A percentile compares a stretch with the other conserved stretches of the same genome.
Conservation (phyloP, 495 filamentous ascomycete species). For the Trichoderma virens region DNA sequence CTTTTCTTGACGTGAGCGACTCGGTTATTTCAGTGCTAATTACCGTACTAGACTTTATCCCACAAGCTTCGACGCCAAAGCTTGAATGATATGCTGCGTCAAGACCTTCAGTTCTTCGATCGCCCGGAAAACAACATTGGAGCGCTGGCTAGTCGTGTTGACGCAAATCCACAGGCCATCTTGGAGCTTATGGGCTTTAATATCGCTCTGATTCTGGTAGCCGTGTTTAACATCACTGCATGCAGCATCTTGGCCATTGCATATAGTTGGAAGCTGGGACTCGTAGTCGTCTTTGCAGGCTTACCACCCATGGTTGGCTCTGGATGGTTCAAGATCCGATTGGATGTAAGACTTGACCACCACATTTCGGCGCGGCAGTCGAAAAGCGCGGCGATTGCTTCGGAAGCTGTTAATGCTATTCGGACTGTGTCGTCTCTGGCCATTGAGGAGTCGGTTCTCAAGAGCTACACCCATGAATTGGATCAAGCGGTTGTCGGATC, state of each 20-base stretch:
- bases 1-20: slow-evolving; percentile 21
- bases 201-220: slow-evolving; percentile 22
- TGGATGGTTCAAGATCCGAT: slow-evolving; percentile 27
- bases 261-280: slow-evolving; percentile 36
- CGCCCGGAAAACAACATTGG: slow-evolving; percentile 41
- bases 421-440: slow-evolving; percentile 47
- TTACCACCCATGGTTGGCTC: slow-evolving; percentile 24
- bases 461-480: slow-evolving; percentile 15
- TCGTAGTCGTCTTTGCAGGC: slow-evolving; percentile 26
- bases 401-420: slow-evolving; percentile 47
- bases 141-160: slow-evolving; percentile 40
- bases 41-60: slow-evolving; percentile 21
- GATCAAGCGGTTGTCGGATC: slow-evolving; percentile 18
- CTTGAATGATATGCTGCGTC: slow-evolving; percentile 30
- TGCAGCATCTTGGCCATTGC: slow-evolving; percentile 27
- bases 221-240: slow-evolving; percentile 22
- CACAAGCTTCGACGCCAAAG: slow-evolving; percentile 8
- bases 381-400: slow-evolving; percentile 29
- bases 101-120: slow-evolving; percentile 46
- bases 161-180: slow-evolving; percentile 40
- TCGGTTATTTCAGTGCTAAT: not conserved
- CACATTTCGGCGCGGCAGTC: slow-evolving; percentile 18
- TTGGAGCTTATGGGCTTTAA: slow-evolving; percentile 41
- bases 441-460: slow-evolving; percentile 26
- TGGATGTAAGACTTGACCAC: slow-evolving; percentile 25